Conservation (phyloP, 768 basidiomycete species). For the Kwoniella newhampshirensis region DNA sequence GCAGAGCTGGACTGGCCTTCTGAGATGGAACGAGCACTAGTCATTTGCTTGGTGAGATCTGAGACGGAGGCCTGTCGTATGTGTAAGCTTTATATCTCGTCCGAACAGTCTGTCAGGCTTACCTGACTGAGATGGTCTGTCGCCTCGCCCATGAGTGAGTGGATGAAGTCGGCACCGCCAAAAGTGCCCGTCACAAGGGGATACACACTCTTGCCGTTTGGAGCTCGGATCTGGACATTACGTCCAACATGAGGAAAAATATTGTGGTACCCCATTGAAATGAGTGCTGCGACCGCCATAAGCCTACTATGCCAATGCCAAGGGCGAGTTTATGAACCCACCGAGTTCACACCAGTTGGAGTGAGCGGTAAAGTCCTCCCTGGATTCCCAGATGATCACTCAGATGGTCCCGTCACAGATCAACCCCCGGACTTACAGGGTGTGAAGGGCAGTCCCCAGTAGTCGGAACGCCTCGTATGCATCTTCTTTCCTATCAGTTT, state of each 20-base stretch:
- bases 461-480: constrained; percentile 64
- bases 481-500: constrained; percentile 55
- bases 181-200: constrained; percentile 75
- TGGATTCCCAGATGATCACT: constrained; percentile 43
- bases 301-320: not conserved
- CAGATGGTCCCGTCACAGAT: not conserved
- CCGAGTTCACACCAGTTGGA: constrained; percentile 72
- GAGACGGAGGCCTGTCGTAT: constrained; percentile 68
- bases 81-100: not conserved
- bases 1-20: constrained; percentile 37
- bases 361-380: constrained; percentile 83
- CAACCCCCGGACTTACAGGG: constrained; percentile 20
- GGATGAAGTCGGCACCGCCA: constrained; percentile 52
- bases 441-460: constrained; percentile 61
- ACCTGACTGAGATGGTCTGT: constrained; percentile 60
- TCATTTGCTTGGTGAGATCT: constrained; percentile 77
- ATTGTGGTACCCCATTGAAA: constrained; percentile 68
- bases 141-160: constrained; percentile 55
- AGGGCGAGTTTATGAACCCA: constrained; percentile 8
- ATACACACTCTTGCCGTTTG: constrained; percentile 71
- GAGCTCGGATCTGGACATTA: constrained; percentile 69
- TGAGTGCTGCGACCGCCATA: constrained; percentile 56
- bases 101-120: not conserved
- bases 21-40: constrained; percentile 65
- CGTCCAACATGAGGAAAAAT: constrained; percentile 89